phyloP scores from a whole-genome alignment of 202 grass and related monocot species.

The Carex arenaria region DNA sequence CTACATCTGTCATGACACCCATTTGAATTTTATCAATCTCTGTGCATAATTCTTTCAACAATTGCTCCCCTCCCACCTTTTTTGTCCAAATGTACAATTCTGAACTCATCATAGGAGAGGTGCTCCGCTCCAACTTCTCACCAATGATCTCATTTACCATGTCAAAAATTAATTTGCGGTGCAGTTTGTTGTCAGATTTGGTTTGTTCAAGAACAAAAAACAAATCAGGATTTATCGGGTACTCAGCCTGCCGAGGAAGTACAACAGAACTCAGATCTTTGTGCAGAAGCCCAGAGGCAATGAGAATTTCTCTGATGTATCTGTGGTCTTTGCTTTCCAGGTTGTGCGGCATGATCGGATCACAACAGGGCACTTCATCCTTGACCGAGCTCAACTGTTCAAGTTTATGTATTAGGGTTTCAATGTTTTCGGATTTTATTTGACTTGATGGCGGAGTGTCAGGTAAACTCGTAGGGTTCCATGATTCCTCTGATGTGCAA shows the following conservation, averaged over 20 bases:
- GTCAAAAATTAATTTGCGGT: constrained; percentile 70
- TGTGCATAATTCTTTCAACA: constrained; percentile 66
- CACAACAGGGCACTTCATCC: constrained; percentile 35
- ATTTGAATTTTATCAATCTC: constrained; percentile 57
- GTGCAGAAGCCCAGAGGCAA: constrained; percentile 57
- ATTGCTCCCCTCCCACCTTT: constrained; percentile 40
- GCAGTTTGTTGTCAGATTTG: constrained; percentile 53
- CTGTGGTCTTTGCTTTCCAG: constrained; percentile 46
- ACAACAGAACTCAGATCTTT: constrained; percentile 40
- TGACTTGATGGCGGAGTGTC: constrained; percentile 50
- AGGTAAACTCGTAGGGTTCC: constrained; percentile 46
- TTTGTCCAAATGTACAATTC: constrained; percentile 33
- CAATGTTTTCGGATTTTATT: constrained; percentile 65
- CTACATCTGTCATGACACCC: constrained; percentile 27
- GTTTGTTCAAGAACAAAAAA: constrained; percentile 89
- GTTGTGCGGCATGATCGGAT: constrained; percentile 15
- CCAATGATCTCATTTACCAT: constrained; percentile 70
- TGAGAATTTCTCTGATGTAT: constrained; percentile 77
- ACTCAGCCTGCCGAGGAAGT: constrained; percentile 36
- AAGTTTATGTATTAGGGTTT: constrained; percentile 67
- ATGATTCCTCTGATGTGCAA: constrained; percentile 61
- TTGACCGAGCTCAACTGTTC: constrained; percentile 52
- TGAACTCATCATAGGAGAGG: neutral
- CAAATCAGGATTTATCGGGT: constrained; percentile 69
- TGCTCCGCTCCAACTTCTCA: constrained; percentile 42